A percentile compares a stretch with the other conserved stretches of the same genome.
Conservation (phyloP, 2,329 filamentous ascomycete genomes). For the Neonectria ditissima region DNA sequence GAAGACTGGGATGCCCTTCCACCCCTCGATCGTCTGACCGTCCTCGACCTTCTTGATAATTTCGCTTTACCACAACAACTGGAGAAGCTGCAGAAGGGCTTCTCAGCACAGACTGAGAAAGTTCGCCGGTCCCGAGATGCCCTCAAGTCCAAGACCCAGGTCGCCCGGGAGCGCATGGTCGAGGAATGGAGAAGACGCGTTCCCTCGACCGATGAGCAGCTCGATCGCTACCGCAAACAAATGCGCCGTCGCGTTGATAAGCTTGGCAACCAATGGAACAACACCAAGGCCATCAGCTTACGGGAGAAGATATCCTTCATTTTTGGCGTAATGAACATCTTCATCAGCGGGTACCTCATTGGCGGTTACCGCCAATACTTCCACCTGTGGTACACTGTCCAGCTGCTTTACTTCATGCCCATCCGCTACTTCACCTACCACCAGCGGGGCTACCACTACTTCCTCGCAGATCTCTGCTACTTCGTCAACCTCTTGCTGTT, state of each 20-base stretch:
- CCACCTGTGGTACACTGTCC: slow-evolving; percentile 90
- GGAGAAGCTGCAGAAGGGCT: slow-evolving; percentile 87
- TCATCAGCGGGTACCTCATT: slow-evolving; percentile 94
- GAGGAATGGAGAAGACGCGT: slow-evolving; percentile 92
- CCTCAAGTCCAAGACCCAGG: slow-evolving; percentile 78
- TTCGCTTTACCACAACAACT: slow-evolving; percentile 90
- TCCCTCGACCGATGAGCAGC: slow-evolving; percentile 89
- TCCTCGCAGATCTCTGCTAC: slow-evolving; percentile 96
- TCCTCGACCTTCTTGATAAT: slow-evolving; percentile 95
- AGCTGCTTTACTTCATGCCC: slow-evolving; percentile 96
- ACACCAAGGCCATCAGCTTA: slow-evolving; percentile 86
- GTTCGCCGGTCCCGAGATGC: slow-evolving; percentile 86
- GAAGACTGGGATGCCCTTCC: slow-evolving; percentile 90
- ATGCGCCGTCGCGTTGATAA: slow-evolving; percentile 93
- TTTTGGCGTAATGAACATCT: slow-evolving; percentile 95
- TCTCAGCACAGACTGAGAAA: slow-evolving; percentile 86
- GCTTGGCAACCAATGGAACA: slow-evolving; percentile 86
- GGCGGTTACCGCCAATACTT: slow-evolving; percentile 88
- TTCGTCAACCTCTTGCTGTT: slow-evolving; percentile 92
- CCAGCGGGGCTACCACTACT: slow-evolving; percentile 94
- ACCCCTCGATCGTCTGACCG: slow-evolving; percentile 87
- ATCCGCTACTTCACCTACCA: slow-evolving; percentile 94
- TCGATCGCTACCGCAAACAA: slow-evolving; percentile 88
- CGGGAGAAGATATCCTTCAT: slow-evolving; percentile 98
- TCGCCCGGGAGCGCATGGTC: slow-evolving; percentile 88